These are phyloP conservation scores for Exophiala viscosa DNA, from an alignment of 2,329 filamentous ascomycete genomes.

Conservation along the genomic window DNA sequence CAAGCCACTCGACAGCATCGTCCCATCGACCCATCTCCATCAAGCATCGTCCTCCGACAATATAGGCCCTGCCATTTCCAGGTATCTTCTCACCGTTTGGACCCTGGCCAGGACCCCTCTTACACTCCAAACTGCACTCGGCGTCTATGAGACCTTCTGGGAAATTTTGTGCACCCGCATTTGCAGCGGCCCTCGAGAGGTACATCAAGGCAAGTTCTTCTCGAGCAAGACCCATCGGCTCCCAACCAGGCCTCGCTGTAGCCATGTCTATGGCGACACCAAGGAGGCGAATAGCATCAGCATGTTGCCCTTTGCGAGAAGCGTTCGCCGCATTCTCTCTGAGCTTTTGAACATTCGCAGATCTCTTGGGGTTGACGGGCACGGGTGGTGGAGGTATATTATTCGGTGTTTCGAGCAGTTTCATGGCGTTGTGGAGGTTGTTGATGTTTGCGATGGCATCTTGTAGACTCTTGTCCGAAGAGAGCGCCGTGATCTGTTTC, in stretches of 20 bases:
- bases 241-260: constrained; percentile 75
- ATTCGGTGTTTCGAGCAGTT: constrained; percentile 61
- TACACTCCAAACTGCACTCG: constrained; percentile 81
- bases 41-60: constrained; percentile 78
- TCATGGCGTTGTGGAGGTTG: constrained; percentile 68
- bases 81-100: constrained; percentile 37
- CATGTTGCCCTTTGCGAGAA: constrained; percentile 72
- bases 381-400: constrained; percentile 77
- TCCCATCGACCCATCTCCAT: constrained; percentile 84
- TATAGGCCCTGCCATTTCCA: constrained; percentile 94
- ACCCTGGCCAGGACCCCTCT: constrained; percentile 39
- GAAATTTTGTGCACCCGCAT: constrained; percentile 80
- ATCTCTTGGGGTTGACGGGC: constrained; percentile 88
- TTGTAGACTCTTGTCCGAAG: constrained; percentile 50
- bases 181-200: constrained; percentile 83
- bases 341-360: constrained; percentile 81
- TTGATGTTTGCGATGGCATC: constrained; percentile 72
- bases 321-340: constrained; percentile 80
- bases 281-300: constrained; percentile 77
- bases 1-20: constrained; percentile 78
- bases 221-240: constrained; percentile 74
- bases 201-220: constrained; percentile 80
- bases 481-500: constrained; percentile 64
- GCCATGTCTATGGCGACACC: constrained; percentile 88
- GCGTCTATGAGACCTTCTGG: constrained; percentile 83